Conservation (phyloP, 192 early-diverging fungal genomes). For the Coemansia sp. region DNA sequence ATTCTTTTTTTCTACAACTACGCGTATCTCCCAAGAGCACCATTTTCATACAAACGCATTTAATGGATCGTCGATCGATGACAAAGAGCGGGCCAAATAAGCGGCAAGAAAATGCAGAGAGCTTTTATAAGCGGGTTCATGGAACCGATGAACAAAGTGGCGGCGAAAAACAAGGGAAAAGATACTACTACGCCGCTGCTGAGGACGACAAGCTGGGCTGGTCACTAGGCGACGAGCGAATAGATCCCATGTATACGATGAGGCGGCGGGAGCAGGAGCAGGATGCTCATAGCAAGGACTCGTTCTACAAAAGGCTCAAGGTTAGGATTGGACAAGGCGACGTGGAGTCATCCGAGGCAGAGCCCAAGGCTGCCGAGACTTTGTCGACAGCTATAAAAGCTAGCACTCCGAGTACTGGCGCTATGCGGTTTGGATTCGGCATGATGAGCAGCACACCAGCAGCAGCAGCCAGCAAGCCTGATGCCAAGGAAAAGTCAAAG, state of each 20-base stretch:
- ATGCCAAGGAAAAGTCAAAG: not conserved
- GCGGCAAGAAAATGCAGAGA: conserved; percentile 4
- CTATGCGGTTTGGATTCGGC: conserved; percentile 36
- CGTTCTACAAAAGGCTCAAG: conserved; percentile 43
- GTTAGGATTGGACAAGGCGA: conserved; percentile 1
- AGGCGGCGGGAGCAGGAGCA: conserved; percentile 26
- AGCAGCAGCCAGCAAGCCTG: not conserved
- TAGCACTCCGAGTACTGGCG: not conserved
- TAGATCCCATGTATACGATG: conserved; percentile 52
- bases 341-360: not conserved
- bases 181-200: conserved; percentile 24
- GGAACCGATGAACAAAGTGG: not conserved
- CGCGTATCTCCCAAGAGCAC: not conserved
- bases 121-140: conserved; percentile 34
- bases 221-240: conserved; percentile 7
- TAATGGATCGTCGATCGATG: conserved; percentile 3
- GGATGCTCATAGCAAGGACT: conserved; percentile 18
- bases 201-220: conserved; percentile 41
- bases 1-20: not conserved
- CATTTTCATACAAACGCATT: not conserved
- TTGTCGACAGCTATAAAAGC: not conserved
- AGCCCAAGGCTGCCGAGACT: not conserved
- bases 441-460: conserved; percentile 10
- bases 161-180: not conserved
- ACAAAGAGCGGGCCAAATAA: conserved; percentile 6